phyloP scores from a whole-genome alignment of 2,329 filamentous ascomycete genomes.

The Talaromyces sp. region DNA sequence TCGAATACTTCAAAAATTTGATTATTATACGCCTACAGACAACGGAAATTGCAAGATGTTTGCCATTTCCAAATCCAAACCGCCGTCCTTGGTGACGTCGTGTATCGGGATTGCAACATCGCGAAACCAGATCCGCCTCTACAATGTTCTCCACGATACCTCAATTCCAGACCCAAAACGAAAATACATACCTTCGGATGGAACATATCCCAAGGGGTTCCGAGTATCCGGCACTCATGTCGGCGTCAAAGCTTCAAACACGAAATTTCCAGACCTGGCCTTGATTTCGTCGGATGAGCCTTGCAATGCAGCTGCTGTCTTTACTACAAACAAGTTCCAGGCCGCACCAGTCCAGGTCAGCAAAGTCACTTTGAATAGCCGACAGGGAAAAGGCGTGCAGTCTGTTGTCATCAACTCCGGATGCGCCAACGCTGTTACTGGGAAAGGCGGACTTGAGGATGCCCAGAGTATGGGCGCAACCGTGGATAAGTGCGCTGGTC shows the following conservation, averaged over 20 bases:
- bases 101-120: slow-evolving; percentile 29
- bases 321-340: slow-evolving; percentile 98
- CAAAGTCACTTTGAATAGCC: slow-evolving; percentile 62
- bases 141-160: slow-evolving; percentile 42
- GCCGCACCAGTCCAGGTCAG: slow-evolving; percentile 90
- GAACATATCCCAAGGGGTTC: slow-evolving; percentile 89
- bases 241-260: slow-evolving; percentile 90
- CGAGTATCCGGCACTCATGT: slow-evolving; percentile 79
- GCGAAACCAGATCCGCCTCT: slow-evolving; percentile 34
- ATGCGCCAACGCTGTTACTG: slow-evolving; percentile 95
- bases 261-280: slow-evolving; percentile 82
- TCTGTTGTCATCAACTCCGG: slow-evolving; percentile 91
- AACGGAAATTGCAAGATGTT: slow-evolving; percentile 3
- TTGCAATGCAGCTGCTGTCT: slow-evolving; percentile 83
- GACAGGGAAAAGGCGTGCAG: slow-evolving; percentile 64
- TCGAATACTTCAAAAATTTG: not conserved
- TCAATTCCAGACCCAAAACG: slow-evolving; percentile 71
- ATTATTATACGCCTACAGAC: not conserved
- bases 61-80: slow-evolving; percentile 15
- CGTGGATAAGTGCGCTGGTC: slow-evolving; percentile 63
- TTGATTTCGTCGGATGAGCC: slow-evolving; percentile 81
- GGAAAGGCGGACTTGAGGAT: slow-evolving; percentile 82
- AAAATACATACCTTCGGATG: slow-evolving; percentile 80
- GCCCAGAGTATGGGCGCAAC: slow-evolving; percentile 75
- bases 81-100: slow-evolving; percentile 25